Conservation (phyloP, 2,329 filamentous ascomycete species). For the Madurella mycetomatis region DNA sequence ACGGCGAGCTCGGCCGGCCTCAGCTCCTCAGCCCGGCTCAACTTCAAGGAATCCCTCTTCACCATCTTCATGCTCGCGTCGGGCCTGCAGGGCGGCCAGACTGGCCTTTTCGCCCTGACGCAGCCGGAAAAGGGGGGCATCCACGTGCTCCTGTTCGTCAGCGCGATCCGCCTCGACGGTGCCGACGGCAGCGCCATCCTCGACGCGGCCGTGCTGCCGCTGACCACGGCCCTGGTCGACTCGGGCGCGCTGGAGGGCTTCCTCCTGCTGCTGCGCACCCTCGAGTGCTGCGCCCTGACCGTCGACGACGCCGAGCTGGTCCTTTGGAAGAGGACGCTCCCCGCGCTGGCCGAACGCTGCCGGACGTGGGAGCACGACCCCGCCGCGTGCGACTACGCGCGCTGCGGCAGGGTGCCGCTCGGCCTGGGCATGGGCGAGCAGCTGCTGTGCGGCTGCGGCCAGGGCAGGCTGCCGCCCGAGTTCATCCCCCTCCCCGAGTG, state of each 20-base stretch:
- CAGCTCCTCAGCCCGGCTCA: constrained; percentile 29
- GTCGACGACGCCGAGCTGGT: constrained; percentile 55
- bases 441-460: constrained; percentile 44
- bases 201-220: constrained; percentile 45
- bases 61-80: constrained; percentile 44
- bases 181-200: constrained; percentile 40
- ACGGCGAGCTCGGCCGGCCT: not conserved
- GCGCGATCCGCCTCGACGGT: constrained; percentile 41
- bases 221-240: constrained; percentile 35
- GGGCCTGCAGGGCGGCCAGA: constrained; percentile 43
- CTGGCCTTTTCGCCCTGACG: constrained; percentile 41
- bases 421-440: constrained; percentile 33
- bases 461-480: constrained; percentile 37
- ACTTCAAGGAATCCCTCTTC: constrained; percentile 47
- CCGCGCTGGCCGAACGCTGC: constrained; percentile 44
- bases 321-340: constrained; percentile 44
- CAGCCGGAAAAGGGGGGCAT: constrained; percentile 35
- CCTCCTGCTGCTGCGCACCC: constrained; percentile 33
- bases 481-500: constrained; percentile 42
- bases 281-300: constrained; percentile 35
- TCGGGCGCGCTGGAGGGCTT: constrained; percentile 35
- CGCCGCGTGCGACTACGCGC: constrained; percentile 41
- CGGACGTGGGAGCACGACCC: constrained; percentile 42
- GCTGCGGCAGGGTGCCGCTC: constrained; percentile 35
- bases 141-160: constrained; percentile 40